Evolutionary conservation across 164 flowering plant species (phyloP), one percentile per base, ranked within the genome.

Genomic region (Piper betle): DNA sequence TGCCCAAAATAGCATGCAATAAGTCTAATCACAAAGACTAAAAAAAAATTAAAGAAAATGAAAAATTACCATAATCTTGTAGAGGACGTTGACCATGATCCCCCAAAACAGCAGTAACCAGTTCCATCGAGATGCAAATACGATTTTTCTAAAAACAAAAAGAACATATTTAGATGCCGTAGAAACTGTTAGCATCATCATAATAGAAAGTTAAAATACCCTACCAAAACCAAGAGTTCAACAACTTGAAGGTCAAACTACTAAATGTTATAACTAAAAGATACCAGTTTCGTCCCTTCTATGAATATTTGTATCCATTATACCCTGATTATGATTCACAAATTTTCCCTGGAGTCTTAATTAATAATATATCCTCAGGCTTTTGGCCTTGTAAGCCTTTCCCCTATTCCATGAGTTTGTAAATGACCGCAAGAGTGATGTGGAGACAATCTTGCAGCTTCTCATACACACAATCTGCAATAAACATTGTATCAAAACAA

Each of bases 61-160:
- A 43, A 43, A 0, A 16, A 62, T 58, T 76, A 93, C 97, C 99
- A 79, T 86, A 93, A 74, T 93, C 97, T 60, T 90, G 92, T 20
- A 65, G 74, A 37, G 99, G 99, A 2, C 99, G 91, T 67, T 93
- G 97, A 39, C 99, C 99, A 72, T 90, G 97, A 64, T 93, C 99
- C 70, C 99, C 97, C n/a, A 93, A 72, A 75, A 93, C 99, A 63
- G 99, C 97, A 69, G 97, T 93, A 19, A 90, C 99, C 74, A 93
- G 68, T 65, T 93, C 99, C 97, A 93, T 93, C 43, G 99, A 88
- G 68, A 93, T 77, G 74, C 91, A 88, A 81, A 88, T 82, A 61
- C 68, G 88, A 62, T 85, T 86, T 59, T 64, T 73, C 97, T 93
- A 67, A 56, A 66, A 64, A 3, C 3, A 10, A 46, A 46, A 52